These are phyloP conservation scores for Setaria italica DNA, from an alignment of 202 grass and related monocot genomes.

Conservation along the genomic window DNA sequence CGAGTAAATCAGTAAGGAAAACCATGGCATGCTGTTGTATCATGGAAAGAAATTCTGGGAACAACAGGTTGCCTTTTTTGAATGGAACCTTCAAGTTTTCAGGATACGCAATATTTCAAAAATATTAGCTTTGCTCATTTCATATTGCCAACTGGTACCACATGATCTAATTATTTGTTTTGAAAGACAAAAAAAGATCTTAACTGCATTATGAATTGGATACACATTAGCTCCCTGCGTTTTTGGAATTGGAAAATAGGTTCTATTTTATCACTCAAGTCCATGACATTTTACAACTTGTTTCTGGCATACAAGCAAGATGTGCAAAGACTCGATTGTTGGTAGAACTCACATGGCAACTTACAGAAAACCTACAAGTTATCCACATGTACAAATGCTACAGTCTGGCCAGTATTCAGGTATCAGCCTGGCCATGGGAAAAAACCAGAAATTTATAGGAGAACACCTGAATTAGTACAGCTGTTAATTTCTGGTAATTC, in stretches of 20 bases:
- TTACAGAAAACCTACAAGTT: conserved; percentile 16
- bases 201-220: neutral
- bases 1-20: no score
- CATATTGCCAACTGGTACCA: conserved; percentile 16
- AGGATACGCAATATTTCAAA: no score
- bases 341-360: conserved; percentile 23
- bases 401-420: conserved; percentile 18
- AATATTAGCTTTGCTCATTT: conserved; percentile 32
- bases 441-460: conserved; percentile 3
- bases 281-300: conserved; percentile 26
- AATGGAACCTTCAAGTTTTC: no score
- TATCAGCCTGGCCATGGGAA: neutral
- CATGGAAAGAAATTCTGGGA: no score
- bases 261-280: conserved; percentile 2
- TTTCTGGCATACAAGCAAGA: conserved; percentile 35
- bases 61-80: no score
- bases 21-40: no score
- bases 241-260: conserved; percentile 16
- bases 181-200: neutral
- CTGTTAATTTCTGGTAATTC: conserved; percentile 4
- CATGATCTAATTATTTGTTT: conserved; percentile 6
- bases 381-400: conserved; percentile 15
- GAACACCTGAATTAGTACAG: neutral
- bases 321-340: conserved; percentile 11
- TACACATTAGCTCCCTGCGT: neutral